phyloP scores from a whole-genome alignment of 2,329 filamentous ascomycete species.

The Sarocladium brachiariae region DNA sequence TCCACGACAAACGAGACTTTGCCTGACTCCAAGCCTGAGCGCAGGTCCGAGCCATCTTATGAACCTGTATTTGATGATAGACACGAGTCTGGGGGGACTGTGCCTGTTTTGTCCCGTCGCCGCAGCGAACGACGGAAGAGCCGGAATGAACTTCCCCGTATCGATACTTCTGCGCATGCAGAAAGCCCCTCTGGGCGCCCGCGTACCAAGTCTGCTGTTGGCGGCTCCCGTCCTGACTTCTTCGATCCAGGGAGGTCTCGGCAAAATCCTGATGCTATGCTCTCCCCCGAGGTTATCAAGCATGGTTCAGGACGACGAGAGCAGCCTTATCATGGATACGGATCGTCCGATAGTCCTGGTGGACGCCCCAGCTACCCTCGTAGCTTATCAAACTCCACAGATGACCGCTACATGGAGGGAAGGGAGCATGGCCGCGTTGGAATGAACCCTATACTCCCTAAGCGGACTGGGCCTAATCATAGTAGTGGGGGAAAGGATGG shows the following conservation, averaged over 20 bases:
- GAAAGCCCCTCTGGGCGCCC: constrained; percentile 23
- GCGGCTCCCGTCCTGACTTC: constrained; percentile 25
- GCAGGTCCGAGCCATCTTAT: not conserved
- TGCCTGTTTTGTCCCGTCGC: not conserved
- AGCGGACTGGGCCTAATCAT: constrained; percentile 17
- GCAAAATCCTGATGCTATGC: constrained; percentile 24
- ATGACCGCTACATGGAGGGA: constrained; percentile 15
- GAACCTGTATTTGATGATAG: constrained; percentile 12
- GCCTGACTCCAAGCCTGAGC: not conserved
- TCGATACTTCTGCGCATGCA: constrained; percentile 34
- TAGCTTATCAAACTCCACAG: constrained; percentile 22
- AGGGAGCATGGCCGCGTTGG: constrained; percentile 9
- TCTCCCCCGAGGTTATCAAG: constrained; percentile 37
- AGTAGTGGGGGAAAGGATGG: constrained; percentile 11
- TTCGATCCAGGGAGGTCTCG: constrained; percentile 23
- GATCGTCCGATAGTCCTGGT: constrained; percentile 1
- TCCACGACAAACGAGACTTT: not conserved
- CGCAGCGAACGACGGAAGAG: constrained; percentile 19
- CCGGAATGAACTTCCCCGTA: constrained; percentile 34
- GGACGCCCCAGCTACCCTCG: constrained; percentile 17
- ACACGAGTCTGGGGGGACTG: not conserved
- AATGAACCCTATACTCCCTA: constrained; percentile 6
- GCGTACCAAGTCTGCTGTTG: constrained; percentile 29
- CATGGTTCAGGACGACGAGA: constrained; percentile 35
- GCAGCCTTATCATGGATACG: constrained; percentile 31